Evolutionary conservation across 2,329 filamentous ascomycete species (phyloP).

Genomic region (Ceratocystiopsis minuta): DNA sequence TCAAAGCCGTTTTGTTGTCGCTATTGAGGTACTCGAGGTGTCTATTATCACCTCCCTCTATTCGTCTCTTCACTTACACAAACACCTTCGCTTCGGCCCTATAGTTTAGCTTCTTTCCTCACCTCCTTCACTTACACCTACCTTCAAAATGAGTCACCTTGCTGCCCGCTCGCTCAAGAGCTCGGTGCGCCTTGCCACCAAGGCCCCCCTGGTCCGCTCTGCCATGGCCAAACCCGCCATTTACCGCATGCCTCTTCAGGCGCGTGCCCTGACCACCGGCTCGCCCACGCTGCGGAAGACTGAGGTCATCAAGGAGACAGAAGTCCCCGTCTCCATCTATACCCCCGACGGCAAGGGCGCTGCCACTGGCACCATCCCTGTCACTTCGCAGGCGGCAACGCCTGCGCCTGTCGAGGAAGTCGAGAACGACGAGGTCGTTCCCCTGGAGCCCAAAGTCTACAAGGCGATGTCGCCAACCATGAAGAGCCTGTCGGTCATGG

Average conservation of each 20-base stretch:
- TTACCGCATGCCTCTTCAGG: conserved; percentile 3
- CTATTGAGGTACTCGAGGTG: conserved; percentile 16
- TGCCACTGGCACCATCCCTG: conserved; percentile 28
- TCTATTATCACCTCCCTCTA: neutral
- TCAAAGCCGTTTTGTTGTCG: conserved; percentile 16
- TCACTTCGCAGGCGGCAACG: conserved; percentile 14
- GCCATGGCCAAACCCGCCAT: conserved; percentile 7
- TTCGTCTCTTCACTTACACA: too few species aligned
- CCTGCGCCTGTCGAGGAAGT: conserved; percentile 14
- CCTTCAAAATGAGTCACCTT: conserved; percentile 12
- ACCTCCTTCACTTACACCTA: neutral
- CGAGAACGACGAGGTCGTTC: conserved; percentile 30
- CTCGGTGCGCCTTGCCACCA: conserved; percentile 14
- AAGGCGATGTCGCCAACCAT: conserved; percentile 43
- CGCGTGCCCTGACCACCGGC: conserved; percentile 19
- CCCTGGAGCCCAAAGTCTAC: conserved; percentile 35
- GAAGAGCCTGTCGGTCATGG: conserved; percentile 49
- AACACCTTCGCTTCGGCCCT: conserved; percentile 1
- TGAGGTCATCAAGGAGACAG: conserved; percentile 37
- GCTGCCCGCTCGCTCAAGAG: conserved; percentile 14
- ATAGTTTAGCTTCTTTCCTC: neutral
- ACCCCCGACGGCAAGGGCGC: conserved; percentile 26
- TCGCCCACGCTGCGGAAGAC: conserved; percentile 18
- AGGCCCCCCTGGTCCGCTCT: conserved; percentile 12
- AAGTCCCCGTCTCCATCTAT: conserved; percentile 39